These are phyloP conservation scores for Diaporthe ilicicola DNA, from an alignment of 2,329 filamentous ascomycete genomes.

Conservation along the genomic window DNA sequence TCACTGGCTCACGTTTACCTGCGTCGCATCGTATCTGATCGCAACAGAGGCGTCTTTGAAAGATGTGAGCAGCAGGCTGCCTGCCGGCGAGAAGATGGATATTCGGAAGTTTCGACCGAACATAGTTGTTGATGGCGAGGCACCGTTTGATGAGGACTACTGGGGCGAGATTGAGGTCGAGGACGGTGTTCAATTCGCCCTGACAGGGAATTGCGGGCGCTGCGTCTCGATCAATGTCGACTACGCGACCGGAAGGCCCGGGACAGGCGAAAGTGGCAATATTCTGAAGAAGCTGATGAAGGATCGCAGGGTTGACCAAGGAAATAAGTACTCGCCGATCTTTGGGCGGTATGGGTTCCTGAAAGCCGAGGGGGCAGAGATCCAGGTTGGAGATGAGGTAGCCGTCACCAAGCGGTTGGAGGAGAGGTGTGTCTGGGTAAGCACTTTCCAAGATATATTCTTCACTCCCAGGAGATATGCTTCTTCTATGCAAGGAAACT, in stretches of 20 bases:
- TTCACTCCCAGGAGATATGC: not conserved
- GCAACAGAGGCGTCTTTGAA: constrained; percentile 74
- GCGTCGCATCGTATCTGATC: constrained; percentile 79
- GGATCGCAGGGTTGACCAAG: constrained; percentile 75
- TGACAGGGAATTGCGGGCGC: constrained; percentile 76
- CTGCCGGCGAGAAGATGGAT: constrained; percentile 59
- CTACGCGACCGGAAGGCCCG: constrained; percentile 69
- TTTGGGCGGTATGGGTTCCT: constrained; percentile 80
- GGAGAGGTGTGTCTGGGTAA: constrained; percentile 28
- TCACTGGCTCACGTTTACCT: constrained; percentile 73
- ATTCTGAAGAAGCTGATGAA: constrained; percentile 75
- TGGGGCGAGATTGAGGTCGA: constrained; percentile 69
- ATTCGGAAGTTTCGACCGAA: constrained; percentile 78
- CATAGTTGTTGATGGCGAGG: constrained; percentile 70
- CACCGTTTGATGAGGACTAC: constrained; percentile 75
- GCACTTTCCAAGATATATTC: not conserved
- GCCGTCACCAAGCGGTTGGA: constrained; percentile 54
- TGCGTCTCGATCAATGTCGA: constrained; percentile 78
- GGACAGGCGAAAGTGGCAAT: constrained; percentile 63
- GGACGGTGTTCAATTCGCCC: constrained; percentile 51
- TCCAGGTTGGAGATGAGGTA: constrained; percentile 66
- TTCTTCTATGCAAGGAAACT: not conserved
- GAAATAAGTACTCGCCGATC: constrained; percentile 72
- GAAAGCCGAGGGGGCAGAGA: constrained; percentile 40
- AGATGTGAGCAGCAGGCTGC: constrained; percentile 68